Conservation (phyloP, 805 yeast genomes). For the Metschnikowia santaceciliae region DNA sequence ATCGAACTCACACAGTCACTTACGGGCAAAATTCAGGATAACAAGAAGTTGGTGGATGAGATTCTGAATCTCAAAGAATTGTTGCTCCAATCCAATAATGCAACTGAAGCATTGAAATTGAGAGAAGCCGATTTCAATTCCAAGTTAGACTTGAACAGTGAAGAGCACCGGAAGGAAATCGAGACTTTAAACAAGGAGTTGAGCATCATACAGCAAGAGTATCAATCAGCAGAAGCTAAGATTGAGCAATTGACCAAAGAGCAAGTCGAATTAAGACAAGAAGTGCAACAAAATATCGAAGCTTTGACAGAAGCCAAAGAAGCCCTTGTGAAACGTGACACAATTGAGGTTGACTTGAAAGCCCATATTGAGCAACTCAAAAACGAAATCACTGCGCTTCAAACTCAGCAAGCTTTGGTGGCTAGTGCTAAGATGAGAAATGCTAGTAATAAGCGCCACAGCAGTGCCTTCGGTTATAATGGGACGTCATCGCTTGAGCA, state of each 20-base stretch:
- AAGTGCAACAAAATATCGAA: constrained; percentile 56
- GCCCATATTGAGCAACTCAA: constrained; percentile 55
- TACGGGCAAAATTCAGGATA: constrained; percentile 75
- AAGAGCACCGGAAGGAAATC: constrained; percentile 47
- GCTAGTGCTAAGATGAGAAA: constrained; percentile 30
- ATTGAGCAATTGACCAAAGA: constrained; percentile 57
- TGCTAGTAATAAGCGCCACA: constrained; percentile 38
- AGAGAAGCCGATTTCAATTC: constrained; percentile 53
- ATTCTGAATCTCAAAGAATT: constrained; percentile 44
- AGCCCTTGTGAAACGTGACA: constrained; percentile 54
- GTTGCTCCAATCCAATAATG: constrained; percentile 51
- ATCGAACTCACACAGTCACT: constrained; percentile 87
- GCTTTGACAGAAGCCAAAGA: constrained; percentile 60
- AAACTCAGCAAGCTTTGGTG: constrained; percentile 35
- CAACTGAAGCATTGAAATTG: constrained; percentile 51
- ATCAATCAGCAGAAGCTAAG: constrained; percentile 53
- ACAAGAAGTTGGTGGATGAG: constrained; percentile 63
- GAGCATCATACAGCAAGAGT: constrained; percentile 49
- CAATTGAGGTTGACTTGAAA: constrained; percentile 63
- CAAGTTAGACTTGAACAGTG: constrained; percentile 41
- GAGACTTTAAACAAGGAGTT: constrained; percentile 54
- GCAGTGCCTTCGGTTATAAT: constrained; percentile 37
- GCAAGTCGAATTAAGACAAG: constrained; percentile 60
- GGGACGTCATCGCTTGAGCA: constrained; percentile 33
- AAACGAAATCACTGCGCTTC: constrained; percentile 46